Base-by-base conservation (phyloP, 257 asterid species). In the Solanum virginianum region DNA sequence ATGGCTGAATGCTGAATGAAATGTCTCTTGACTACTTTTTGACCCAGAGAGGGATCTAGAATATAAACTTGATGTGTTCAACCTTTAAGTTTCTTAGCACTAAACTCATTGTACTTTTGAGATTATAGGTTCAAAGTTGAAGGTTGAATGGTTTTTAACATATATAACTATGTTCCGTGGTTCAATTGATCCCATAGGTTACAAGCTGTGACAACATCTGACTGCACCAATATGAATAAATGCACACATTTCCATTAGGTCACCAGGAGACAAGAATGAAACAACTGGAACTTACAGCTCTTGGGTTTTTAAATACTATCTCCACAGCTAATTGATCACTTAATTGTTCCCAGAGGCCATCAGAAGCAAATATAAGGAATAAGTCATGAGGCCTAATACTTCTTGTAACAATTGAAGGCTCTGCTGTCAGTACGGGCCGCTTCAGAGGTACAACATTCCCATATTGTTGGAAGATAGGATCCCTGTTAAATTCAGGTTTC, bases 281-380 rank as follows among this genome's bases (percentile, higher is more conserved):
- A 63, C 8, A 24, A 53, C 16, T 47, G 55, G 47, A 13, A 86
- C 99, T 93, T 90, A 97, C 99, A 54, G 94, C 91, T 93, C 98
- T 92, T 24, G 99, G 96, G 89, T 90, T 66, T 83, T 89, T 93
- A 4, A 91, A 89, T 32, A 97, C 99, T 63, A 97, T 92, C 51
- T 93, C 94, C 85, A 97, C 98, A 5, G 96, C 99, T 80, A 84
- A 93, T 66, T 97, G 94, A 62, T 97, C 98, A 49, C 92, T 93
- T 85, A 97, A 90, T 17, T 95, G 95, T 79, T 97, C 99, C 99
- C 98, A 97, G 55, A 97, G 97, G 85, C 99, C 99, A 92, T 97
- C 99, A 32, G 99, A 95, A 29, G 99, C 99, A 83, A 97, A 97
- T 62, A 97, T 97, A 56, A 97, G 65, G 87, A 97, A 97, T 85